Evolutionary conservation across 257 asterid species (phyloP).

Genomic region (Solanum habrochaites): DNA sequence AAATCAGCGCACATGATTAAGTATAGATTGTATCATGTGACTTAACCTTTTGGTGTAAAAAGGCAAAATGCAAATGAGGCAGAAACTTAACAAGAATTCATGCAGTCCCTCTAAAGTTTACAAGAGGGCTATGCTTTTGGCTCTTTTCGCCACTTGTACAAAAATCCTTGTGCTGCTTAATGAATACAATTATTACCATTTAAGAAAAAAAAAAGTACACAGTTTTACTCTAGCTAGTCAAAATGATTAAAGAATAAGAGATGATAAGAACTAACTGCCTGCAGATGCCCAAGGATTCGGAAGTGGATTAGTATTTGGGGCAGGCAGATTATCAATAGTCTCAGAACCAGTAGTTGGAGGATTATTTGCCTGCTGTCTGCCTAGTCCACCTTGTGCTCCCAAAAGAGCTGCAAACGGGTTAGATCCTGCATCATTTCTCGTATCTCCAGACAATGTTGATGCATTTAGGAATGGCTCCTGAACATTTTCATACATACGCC

Average conservation of each 20-base stretch:
- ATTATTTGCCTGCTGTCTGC: conserved; percentile 14
- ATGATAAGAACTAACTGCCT: conserved; percentile 21
- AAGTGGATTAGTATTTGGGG: conserved; percentile 49
- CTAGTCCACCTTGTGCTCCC: conserved; percentile 30
- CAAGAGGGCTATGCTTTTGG: neutral
- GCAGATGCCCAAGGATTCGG: conserved; percentile 57
- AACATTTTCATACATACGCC: conserved; percentile 58
- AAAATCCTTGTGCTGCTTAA: neutral
- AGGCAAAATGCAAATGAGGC: neutral
- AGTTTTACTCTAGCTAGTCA: neutral
- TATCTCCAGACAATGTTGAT: conserved; percentile 34
- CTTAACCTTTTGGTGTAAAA: neutral
- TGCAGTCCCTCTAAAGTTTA: neutral
- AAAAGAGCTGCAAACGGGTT: conserved; percentile 48
- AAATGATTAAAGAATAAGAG: neutral
- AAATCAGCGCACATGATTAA: neutral
- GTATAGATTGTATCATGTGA: neutral
- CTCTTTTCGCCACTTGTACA: neutral
- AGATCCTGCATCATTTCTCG: conserved; percentile 22
- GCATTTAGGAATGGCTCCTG: conserved; percentile 54
- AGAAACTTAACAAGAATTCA: neutral
- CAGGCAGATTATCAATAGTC: conserved; percentile 22
- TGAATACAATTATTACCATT: neutral
- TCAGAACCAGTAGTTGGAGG: conserved; percentile 23
- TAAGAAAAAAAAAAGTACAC: neutral